Evolutionary conservation across 176 grass and related monocot genomes (phyloP), one percentile per base, ranked within the genome.

Genomic region (Eremochloa ophiuroides): DNA sequence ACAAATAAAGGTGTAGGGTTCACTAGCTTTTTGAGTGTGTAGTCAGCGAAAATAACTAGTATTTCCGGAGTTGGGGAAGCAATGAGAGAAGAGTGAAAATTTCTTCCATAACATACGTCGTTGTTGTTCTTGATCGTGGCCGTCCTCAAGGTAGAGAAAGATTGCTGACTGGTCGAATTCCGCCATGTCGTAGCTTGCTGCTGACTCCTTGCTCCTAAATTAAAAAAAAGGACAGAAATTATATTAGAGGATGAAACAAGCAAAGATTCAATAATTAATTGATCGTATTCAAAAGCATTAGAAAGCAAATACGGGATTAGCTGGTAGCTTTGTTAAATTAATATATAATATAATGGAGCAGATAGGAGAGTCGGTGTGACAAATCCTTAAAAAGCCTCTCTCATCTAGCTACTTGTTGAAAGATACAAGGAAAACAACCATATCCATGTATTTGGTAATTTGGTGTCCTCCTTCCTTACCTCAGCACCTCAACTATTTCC

Each of bases 121-220:
- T 58, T 25, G 53, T 25, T 25, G 53, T 25, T 58, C 53, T 58
- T 58, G 53, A 58, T 58, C 53, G 53, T 58, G 53, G 53, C n/a
- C 53, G 25, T 58, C 53, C 53, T 58, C 53, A 2, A 58, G 53
- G 53, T 58, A 58, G 9, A 58, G 53, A 25, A 58, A 58, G n/a
- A 58, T 58, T 25, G 53, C n/a, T 25, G 53, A 58, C 53, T 58
- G 53, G n/a, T 58, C 53, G 10, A 58, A 58, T 58, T 58, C 53
- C n/a, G 53, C 53, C 53, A 58, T 58, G 53, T 91, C 89, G 80
- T 94, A 91, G 58, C 61, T 81, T 18, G 41, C 89, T 22, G 48
- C 48, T 51, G 80, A 78, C 46, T 87, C 89, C 64, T 94, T 94
- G 84, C 89, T 91, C 78, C 86, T 91, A 46, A 38, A 87, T 44